These are phyloP conservation scores for Russula foetens DNA, from an alignment of 768 basidiomycete genomes.

Conservation along the genomic window DNA sequence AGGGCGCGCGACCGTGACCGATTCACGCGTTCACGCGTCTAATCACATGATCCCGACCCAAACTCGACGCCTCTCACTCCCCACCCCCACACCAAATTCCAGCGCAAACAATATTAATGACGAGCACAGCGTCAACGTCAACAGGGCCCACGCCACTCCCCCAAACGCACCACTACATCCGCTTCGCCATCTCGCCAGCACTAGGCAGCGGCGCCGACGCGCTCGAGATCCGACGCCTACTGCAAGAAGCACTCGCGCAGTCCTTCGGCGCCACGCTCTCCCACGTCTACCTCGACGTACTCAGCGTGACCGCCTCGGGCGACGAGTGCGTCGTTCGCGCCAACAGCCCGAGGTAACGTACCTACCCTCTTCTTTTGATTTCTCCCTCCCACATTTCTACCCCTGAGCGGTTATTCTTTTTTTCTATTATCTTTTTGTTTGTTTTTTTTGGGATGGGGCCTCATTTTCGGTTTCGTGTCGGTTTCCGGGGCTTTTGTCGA, in stretches of 20 bases:
- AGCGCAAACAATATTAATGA: neutral
- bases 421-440: neutral
- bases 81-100: neutral
- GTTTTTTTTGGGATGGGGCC: neutral
- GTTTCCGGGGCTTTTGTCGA: too few relatives aligned
- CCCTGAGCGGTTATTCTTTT: too few relatives aligned
- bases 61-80: too few relatives aligned
- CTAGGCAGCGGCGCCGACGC: conserved; percentile 27
- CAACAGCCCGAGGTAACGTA: conserved; percentile 29
- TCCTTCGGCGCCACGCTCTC: conserved; percentile 48
- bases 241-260: conserved; percentile 48
- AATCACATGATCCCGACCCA: neutral
- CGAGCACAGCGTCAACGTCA: neutral
- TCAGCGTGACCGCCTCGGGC: conserved; percentile 42
- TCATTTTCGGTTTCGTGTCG: neutral
- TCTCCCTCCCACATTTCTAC: too few relatives aligned
- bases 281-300: conserved; percentile 47
- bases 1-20: too few relatives aligned
- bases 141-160: neutral
- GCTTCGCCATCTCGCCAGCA: conserved; percentile 34
- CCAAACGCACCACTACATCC: conserved; percentile 37
- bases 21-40: neutral
- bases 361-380: neutral
- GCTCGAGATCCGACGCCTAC: conserved; percentile 41
- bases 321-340: conserved; percentile 36